These are phyloP conservation scores for Phytophthora citricola DNA, from an alignment of 352 stramenopile species.

Conservation along the genomic window DNA sequence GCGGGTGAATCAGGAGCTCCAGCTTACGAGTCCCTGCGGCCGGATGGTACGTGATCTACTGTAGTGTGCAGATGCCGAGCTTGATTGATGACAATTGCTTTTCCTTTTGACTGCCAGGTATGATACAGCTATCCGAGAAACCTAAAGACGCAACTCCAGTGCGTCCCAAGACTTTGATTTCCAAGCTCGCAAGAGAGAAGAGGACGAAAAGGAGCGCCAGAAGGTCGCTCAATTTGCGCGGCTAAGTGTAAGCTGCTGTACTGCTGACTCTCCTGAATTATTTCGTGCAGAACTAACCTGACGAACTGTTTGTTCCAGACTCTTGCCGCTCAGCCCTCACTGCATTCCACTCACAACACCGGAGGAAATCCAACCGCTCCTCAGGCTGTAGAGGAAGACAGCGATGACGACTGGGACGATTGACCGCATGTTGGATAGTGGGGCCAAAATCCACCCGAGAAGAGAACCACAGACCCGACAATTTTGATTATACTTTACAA, in stretches of 20 bases:
- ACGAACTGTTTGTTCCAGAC: slow-evolving; percentile 35
- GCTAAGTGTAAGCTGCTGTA: slow-evolving; percentile 56
- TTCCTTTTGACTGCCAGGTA: slow-evolving; percentile 38
- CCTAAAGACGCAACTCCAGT: slow-evolving; percentile 38
- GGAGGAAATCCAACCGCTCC: slow-evolving; percentile 15
- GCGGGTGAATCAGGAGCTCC: slow-evolving; percentile 47
- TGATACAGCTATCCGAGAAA: slow-evolving; percentile 72
- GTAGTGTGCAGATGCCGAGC: neutral
- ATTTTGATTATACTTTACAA: slow-evolving; percentile 63
- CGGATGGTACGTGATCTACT: slow-evolving; percentile 40
- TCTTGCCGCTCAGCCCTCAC: slow-evolving; percentile 72
- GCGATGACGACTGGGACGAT: slow-evolving; percentile 87
- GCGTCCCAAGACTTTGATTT: slow-evolving; percentile 77
- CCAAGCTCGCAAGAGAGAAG: slow-evolving; percentile 58
- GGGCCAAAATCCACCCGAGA: neutral
- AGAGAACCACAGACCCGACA: slow-evolving; percentile 13
- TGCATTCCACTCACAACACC: slow-evolving; percentile 61
- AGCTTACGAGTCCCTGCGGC: slow-evolving; percentile 62
- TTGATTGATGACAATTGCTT: slow-evolving; percentile 3
- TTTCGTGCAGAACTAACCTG: slow-evolving; percentile 6
- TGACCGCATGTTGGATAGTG: slow-evolving; percentile 35
- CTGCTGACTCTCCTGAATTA: neutral
- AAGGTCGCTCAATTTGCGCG: slow-evolving; percentile 75
- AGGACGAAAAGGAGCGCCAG: slow-evolving; percentile 67
- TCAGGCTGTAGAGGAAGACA: slow-evolving; percentile 48